Evolutionary conservation across 768 basidiomycete genomes (phyloP), one percentile per base, ranked within the genome.

Genomic region (Trametes cubensis): DNA sequence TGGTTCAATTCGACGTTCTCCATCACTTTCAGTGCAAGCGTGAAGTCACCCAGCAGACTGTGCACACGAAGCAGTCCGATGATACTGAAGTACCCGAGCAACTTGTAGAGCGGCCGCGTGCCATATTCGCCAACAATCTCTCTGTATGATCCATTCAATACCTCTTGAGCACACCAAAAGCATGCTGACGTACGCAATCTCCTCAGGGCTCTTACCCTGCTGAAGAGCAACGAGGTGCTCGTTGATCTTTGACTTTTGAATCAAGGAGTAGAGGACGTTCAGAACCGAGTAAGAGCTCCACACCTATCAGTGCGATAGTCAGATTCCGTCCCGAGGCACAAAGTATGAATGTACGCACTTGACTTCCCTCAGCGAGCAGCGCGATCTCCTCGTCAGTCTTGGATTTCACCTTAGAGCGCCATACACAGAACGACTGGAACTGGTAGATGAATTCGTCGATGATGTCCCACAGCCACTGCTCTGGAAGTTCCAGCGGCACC

Each of bases 221-320:
- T 91, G 85, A 60, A 88, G 84, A 7, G 96, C 95, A 62, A 79
- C 72, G 62, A 99, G 87, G 76, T 95, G 92, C 73, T 98, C 95
- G 75, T 95, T 94, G 76, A 95, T 92, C 74, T 88, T 88, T 6
- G 91, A 93, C 76, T 98, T 98, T 83, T 98, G 96, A 66, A 99
- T 95, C 68, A 99, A 83, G 20, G 95, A 98, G 79, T 99, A 99
- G 26, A 99, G 83, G 41, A 99, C 96, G 77, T 99, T 98, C 69
- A 99, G 83, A 26, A 98, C 96, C 65, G 92, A 95, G 80, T 99
- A 99, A 53, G 94, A 96, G 69, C 90, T 94, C 97, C 97, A 99
- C 60, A 95, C 89, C 85, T 95, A 67, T 20, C 48, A 65, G 20
- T 45, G 26, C 46, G 50, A 6, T 38, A 49, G 7, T 53, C 25